These are phyloP conservation scores for Loxodes magnus DNA, from an alignment of 73 alveolate species.

Conservation along the genomic window DNA sequence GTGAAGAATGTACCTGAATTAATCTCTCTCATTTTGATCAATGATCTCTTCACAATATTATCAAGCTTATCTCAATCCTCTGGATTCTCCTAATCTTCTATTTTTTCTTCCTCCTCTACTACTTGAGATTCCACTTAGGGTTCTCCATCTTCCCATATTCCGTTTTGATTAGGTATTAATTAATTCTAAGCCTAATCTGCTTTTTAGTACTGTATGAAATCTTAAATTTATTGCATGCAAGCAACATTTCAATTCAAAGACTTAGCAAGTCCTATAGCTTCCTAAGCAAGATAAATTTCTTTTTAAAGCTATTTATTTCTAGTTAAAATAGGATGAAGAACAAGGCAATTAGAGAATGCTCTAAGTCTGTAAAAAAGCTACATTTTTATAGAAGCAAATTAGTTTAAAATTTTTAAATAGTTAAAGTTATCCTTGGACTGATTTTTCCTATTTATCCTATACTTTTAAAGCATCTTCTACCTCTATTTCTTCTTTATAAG, in stretches of 20 bases:
- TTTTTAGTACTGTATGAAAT: conserved; percentile 40
- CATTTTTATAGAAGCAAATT: too few species aligned
- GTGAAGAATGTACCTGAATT: conserved; percentile 44
- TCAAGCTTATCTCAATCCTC: too few species aligned
- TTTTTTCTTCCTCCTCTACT: conserved; percentile 6
- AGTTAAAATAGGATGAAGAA: conserved; percentile 14
- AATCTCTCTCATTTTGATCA: conserved; percentile 44
- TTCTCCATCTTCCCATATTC: neutral
- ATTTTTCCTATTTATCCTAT: too few species aligned
- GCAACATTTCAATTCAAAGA: conserved; percentile 50
- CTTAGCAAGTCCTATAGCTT: conserved; percentile 83
- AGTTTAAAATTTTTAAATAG: too few species aligned
- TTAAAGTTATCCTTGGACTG: too few species aligned
- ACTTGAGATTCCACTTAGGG: neutral
- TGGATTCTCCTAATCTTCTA: too few species aligned
- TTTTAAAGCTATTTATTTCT: conserved; percentile 5
- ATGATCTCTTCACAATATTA: conserved; percentile 49
- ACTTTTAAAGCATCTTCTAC: too few species aligned
- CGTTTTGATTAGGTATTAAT: neutral
- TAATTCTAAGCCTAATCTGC: conserved; percentile 16
- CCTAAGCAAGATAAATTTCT: conserved; percentile 76
- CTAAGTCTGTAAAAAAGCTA: too few species aligned
- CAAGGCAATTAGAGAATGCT: too few species aligned
- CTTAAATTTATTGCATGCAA: conserved; percentile 12
- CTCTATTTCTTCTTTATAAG: too few species aligned